These are phyloP conservation scores for Chloroidium sp. DNA, from an alignment of 163 green algal genomes.

Conservation along the genomic window DNA sequence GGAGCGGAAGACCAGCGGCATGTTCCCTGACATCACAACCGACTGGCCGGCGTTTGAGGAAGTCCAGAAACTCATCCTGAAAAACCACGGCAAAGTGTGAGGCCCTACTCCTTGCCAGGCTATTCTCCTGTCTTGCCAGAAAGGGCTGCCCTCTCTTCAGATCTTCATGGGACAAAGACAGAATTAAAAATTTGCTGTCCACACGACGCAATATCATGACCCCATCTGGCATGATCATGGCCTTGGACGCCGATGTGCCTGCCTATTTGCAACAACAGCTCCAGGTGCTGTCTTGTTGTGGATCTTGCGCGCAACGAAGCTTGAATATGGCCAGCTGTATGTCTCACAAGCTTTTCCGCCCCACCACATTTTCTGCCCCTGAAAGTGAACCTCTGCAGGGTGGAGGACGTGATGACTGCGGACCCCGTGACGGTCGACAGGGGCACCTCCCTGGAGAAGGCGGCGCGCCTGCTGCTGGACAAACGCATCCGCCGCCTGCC, in stretches of 20 bases:
- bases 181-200: background rate
- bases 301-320: background rate
- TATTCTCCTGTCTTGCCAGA: background rate
- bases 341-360: too few relatives aligned
- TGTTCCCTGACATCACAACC: conserved; percentile 21
- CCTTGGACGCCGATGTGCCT: too few relatives aligned
- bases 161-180: background rate
- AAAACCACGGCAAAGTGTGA: conserved; percentile 24
- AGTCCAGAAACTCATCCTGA: conserved; percentile 24
- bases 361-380: too few relatives aligned
- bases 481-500: conserved; percentile 15
- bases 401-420: conserved; percentile 30
- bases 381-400: conserved; percentile 2
- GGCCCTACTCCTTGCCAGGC: background rate
- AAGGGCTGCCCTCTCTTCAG: background rate
- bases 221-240: too few relatives aligned
- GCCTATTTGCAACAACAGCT: too few relatives aligned
- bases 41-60: conserved; percentile 27
- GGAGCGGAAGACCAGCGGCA: conserved; percentile 14
- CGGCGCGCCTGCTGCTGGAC: conserved; percentile 21
- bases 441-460: conserved; percentile 18
- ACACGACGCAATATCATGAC: background rate
- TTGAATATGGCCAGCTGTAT: background rate
- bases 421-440: conserved; percentile 19
- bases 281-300: background rate